A percentile compares a stretch with the other conserved stretches of the same genome.
Evolutionary conservation across 768 basidiomycete species (phyloP).

Genomic region (Agaricus blazei): DNA sequence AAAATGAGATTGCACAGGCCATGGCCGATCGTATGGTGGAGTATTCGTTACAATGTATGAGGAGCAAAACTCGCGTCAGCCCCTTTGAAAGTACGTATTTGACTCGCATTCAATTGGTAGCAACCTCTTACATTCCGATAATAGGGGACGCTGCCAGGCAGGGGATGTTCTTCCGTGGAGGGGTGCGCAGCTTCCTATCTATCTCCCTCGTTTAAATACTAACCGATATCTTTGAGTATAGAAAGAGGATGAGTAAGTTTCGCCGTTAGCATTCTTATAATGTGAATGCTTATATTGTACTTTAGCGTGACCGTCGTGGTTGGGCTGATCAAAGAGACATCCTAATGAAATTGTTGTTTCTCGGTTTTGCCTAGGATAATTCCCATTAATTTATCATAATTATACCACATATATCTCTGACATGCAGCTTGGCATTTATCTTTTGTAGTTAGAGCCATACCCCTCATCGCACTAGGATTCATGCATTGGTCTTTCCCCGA

Average conservation of each 20-base stretch:
- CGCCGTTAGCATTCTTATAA: background rate
- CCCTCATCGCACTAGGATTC: background rate
- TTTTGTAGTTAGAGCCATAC: slow-evolving; percentile 6
- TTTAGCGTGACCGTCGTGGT: slow-evolving; percentile 67
- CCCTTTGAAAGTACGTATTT: slow-evolving; percentile 65
- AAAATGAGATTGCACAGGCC: slow-evolving; percentile 57
- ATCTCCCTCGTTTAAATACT: slow-evolving; percentile 9
- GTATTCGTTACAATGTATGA: slow-evolving; percentile 69
- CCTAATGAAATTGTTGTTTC: slow-evolving; percentile 21
- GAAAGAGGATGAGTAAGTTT: slow-evolving; percentile 78
- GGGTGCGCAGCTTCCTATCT: slow-evolving; percentile 45
- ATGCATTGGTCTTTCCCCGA: background rate
- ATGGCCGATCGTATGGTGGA: slow-evolving; percentile 73
- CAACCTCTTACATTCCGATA: slow-evolving; percentile 1
- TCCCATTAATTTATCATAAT: slow-evolving; percentile 7
- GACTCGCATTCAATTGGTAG: background rate
- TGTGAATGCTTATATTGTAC: slow-evolving; percentile 13
- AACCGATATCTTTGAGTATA: slow-evolving; percentile 21
- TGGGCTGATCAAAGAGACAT: slow-evolving; percentile 61
- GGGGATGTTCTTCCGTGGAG: slow-evolving; percentile 63
- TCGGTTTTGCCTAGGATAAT: background rate
- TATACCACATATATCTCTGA: slow-evolving; percentile 10
- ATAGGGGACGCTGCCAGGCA: slow-evolving; percentile 61
- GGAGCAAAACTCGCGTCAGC: slow-evolving; percentile 53
- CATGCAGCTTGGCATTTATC: slow-evolving; percentile 10